Evolutionary conservation across 495 filamentous ascomycete species (phyloP), one percentile per base, ranked within the genome.

Genomic region (Hapsidospora chrysogenum): DNA sequence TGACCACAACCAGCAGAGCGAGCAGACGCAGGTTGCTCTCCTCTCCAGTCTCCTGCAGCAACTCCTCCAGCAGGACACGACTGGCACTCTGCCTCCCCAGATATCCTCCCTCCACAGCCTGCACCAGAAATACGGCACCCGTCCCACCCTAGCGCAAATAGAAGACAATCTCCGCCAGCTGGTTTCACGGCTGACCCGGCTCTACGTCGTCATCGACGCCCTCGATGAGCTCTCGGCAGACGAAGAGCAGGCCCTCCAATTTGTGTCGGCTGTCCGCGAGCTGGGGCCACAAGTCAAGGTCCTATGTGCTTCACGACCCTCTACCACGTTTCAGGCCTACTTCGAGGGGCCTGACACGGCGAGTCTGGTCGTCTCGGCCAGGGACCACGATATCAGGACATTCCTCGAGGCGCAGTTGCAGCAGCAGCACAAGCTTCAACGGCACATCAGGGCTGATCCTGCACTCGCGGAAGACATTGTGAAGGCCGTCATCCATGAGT

Each of bases 161-260:
- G 9, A 14, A 3, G 22, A 35, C 8, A 21, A 17, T 17, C 32
- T 35, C 9, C 15, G 13, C 9, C 14, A 21, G 11, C 9, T 45
- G 14, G 14, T 28, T 5, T 14, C 17, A 3, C 9, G 10, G 11
- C 43, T 44, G 13, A 37, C 40, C 3, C 17, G 20, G 4, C 33
- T 45, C 4, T 38, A 36, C 31, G 9, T 45, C 16, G 33, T 45
- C 15, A 27, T 45, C 13, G 42, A 45, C 26, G 41, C 41, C 8
- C 17, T 45, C 13, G 41, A 45, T 27, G 41, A 45, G 13, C 39
- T 40, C n/a, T 16, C 27, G 7, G 23, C 43, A 22, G 14, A 15
- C 4, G 15, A 31, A 11, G 29, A 31, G 17, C 14, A 31, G 10
- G 13, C 29, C 10, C 29, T 31, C 9, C 29, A 13, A 18, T 19